Percentiles rank a stretch among this genome's conserved stretches.
These are phyloP conservation scores for Casuarina cunninghamiana DNA, from an alignment of 306 rosid species.

Conservation along the genomic window DNA sequence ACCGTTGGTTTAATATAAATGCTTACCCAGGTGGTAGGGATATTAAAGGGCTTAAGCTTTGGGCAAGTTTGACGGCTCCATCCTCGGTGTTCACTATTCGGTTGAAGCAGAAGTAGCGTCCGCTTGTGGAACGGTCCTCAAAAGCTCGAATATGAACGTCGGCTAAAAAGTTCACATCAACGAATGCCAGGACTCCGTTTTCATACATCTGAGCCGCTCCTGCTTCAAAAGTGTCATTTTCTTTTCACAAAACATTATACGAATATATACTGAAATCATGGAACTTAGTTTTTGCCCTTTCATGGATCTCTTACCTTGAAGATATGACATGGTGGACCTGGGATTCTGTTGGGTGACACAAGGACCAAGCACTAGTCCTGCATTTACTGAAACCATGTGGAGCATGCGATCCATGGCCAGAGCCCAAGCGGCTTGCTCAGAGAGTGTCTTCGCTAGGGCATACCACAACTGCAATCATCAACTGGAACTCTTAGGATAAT, in stretches of 20 bases:
- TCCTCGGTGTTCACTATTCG: slow-evolving; percentile 38
- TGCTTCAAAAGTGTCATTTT: neutral
- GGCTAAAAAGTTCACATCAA: slow-evolving; percentile 37
- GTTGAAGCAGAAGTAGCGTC: slow-evolving; percentile 46
- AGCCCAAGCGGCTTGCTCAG: slow-evolving; percentile 58
- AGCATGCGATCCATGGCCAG: slow-evolving; percentile 47
- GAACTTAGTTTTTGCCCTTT: too few relatives aligned
- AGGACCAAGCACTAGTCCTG: slow-evolving; percentile 47
- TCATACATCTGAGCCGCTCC: slow-evolving; percentile 58
- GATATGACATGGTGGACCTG: slow-evolving; percentile 41
- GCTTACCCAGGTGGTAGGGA: slow-evolving; percentile 41
- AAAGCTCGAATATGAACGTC: slow-evolving; percentile 42
- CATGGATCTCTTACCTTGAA: slow-evolving; percentile 22
- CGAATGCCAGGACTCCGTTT: slow-evolving; percentile 42
- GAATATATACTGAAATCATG: too few relatives aligned
- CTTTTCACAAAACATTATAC: neutral
- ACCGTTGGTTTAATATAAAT: neutral
- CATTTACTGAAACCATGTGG: slow-evolving; percentile 45
- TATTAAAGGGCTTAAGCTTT: slow-evolving; percentile 41
- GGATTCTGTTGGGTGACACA: slow-evolving; percentile 35
- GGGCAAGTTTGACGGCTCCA: slow-evolving; percentile 40
- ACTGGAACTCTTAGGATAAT: neutral
- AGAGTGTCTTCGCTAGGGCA: slow-evolving; percentile 42
- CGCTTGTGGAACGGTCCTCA: slow-evolving; percentile 44
- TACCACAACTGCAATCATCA: slow-evolving; percentile 41